Conservation (phyloP, 306 rosid species). For the Vigna trinervia region DNA sequence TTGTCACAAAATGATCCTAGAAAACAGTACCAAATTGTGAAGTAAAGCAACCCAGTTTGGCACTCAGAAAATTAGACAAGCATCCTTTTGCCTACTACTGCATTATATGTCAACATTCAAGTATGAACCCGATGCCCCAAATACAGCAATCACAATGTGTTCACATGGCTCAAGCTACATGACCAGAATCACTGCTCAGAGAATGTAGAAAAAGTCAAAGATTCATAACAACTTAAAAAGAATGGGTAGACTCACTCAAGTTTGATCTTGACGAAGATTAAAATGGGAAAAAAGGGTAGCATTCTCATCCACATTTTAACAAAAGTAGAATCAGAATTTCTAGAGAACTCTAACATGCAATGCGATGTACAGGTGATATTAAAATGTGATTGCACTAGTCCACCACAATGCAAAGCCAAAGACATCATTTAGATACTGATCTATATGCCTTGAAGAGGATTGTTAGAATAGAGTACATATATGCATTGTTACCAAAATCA, state of each 20-base stretch:
- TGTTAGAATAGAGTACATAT: neutral
- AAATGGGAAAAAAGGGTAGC: neutral
- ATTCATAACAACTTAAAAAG: neutral
- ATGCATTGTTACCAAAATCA: too few species aligned
- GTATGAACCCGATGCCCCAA: neutral
- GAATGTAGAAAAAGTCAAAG: neutral
- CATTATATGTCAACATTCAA: neutral
- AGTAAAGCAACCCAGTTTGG: too few species aligned
- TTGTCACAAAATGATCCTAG: too few species aligned
- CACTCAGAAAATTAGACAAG: too few species aligned
- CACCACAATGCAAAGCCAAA: neutral
- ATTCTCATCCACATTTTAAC: neutral
- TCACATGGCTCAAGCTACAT: neutral
- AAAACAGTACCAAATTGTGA: too few species aligned
- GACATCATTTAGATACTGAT: neutral
- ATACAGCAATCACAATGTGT: neutral
- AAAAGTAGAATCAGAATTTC: neutral
- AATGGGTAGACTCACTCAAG: neutral
- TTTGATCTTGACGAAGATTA: neutral
- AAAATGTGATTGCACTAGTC: neutral
- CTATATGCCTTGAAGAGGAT: neutral
- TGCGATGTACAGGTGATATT: neutral
- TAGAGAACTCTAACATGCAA: neutral
- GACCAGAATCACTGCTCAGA: neutral
- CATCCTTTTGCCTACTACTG: neutral